phyloP scores from a whole-genome alignment of 305 asterid genomes.

The Fraxinus greggii region DNA sequence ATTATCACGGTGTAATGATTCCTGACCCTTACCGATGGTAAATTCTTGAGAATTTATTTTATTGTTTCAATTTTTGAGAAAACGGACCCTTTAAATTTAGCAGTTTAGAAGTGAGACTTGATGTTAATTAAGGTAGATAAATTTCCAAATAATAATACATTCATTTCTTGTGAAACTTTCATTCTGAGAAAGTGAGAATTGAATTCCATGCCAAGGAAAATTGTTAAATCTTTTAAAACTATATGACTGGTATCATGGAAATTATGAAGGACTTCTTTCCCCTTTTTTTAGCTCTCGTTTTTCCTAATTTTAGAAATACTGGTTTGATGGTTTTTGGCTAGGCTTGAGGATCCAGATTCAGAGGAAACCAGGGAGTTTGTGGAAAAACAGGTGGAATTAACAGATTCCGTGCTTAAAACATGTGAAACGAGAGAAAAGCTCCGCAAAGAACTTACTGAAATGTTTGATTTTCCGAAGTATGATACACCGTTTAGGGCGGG shows the following conservation, averaged over 20 bases:
- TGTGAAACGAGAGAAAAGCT: slow-evolving; percentile 77
- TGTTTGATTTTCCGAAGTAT: slow-evolving; percentile 73
- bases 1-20: slow-evolving; percentile 65
- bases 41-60: not conserved
- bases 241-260: not conserved
- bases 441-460: slow-evolving; percentile 57
- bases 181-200: not conserved
- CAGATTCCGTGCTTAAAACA: slow-evolving; percentile 64
- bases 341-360: slow-evolving; percentile 98
- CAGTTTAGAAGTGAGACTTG: not conserved
- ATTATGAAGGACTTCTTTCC: not conserved
- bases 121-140: not conserved
- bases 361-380: slow-evolving; percentile 78
- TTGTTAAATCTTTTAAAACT: not conserved
- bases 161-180: not conserved
- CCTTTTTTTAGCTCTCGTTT: not conserved
- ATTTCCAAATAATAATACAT: not conserved
- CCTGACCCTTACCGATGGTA: slow-evolving; percentile 95
- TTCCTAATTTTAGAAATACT: not conserved
- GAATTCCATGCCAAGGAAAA: not conserved
- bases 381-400: slow-evolving; percentile 61
- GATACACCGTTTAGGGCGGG: slow-evolving; percentile 80
- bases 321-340: slow-evolving; percentile 30
- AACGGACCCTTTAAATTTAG: not conserved
- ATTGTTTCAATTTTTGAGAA: not conserved